phyloP scores from a whole-genome alignment of 1,284 basidiomycete genomes.

The Melampsora larici-populina region DNA sequence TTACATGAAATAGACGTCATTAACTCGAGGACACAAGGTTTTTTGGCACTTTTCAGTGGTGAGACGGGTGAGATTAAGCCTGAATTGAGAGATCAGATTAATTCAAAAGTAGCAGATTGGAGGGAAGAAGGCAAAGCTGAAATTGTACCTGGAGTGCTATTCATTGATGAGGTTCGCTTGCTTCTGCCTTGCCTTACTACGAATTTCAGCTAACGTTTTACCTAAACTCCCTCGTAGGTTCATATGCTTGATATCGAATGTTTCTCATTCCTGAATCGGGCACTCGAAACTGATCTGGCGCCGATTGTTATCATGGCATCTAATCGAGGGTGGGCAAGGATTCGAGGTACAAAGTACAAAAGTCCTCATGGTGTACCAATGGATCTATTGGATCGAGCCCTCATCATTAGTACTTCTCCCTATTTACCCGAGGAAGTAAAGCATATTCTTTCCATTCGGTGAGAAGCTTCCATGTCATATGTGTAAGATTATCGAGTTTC shows the following conservation, averaged over 20 bases:
- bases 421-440: slow-evolving; percentile 79
- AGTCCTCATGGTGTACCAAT: slow-evolving; percentile 92
- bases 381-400: slow-evolving; percentile 86
- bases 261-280: slow-evolving; percentile 96
- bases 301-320: slow-evolving; percentile 98
- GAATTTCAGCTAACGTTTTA: slow-evolving; percentile 43
- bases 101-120: slow-evolving; percentile 95
- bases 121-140: slow-evolving; percentile 97
- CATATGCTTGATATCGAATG: slow-evolving; percentile 99
- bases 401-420: slow-evolving; percentile 91
- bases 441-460: slow-evolving; percentile 89
- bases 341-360: slow-evolving; percentile 89
- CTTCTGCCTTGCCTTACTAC: slow-evolving; percentile 6
- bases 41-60: slow-evolving; percentile 65
- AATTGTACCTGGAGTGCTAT: slow-evolving; percentile 85
- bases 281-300: slow-evolving; percentile 85
- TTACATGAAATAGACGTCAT: slow-evolving; percentile 99
- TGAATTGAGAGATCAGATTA: slow-evolving; percentile 92
- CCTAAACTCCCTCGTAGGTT: slow-evolving; percentile 67
- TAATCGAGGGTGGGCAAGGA: slow-evolving; percentile 89
- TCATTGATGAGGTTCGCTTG: slow-evolving; percentile 47
- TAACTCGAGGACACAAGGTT: slow-evolving; percentile 92
- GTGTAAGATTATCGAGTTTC: slow-evolving; percentile 19
- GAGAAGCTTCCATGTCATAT: slow-evolving; percentile 48
- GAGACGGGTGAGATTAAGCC: slow-evolving; percentile 99